Evolutionary conservation across 805 yeast genomes (phyloP).

Genomic region (Pichia paraexigua): DNA sequence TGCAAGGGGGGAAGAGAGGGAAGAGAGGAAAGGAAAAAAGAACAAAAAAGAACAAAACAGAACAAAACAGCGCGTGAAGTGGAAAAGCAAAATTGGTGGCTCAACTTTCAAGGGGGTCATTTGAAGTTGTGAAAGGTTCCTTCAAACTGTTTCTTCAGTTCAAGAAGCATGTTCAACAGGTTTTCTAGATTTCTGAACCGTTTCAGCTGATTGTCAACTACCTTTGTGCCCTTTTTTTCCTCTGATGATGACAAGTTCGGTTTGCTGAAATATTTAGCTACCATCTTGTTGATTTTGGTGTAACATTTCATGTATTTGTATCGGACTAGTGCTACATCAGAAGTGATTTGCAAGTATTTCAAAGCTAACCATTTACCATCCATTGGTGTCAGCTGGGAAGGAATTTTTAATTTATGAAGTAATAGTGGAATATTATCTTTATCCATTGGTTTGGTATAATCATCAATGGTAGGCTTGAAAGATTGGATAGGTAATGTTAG

Average conservation of each 20-base stretch:
- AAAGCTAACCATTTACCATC: constrained; percentile 14
- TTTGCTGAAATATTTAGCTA: constrained; percentile 21
- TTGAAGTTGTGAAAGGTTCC: neutral
- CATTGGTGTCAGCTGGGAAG: neutral
- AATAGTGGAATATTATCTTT: neutral
- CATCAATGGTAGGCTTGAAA: neutral
- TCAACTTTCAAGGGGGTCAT: neutral
- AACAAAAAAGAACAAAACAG: neutral
- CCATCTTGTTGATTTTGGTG: constrained; percentile 19
- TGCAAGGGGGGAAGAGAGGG: neutral
- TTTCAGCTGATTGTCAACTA: constrained; percentile 18
- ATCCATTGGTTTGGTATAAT: neutral
- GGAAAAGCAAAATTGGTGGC: neutral
- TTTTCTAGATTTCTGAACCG: constrained; percentile 20
- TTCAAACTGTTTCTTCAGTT: constrained; percentile 16
- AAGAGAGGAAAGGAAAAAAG: too few species aligned
- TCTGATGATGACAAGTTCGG: constrained; percentile 17
- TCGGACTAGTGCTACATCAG: constrained; percentile 22
- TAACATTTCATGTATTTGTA: constrained; percentile 23
- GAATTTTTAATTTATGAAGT: constrained; percentile 4
- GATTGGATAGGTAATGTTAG: neutral
- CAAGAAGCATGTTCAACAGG: constrained; percentile 12
- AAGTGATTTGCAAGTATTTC: constrained; percentile 20
- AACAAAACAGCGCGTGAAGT: neutral
- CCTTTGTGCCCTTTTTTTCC: constrained; percentile 21